phyloP scores from a whole-genome alignment of 1,139 yeast species.

The Suhomyces atakaporum region DNA sequence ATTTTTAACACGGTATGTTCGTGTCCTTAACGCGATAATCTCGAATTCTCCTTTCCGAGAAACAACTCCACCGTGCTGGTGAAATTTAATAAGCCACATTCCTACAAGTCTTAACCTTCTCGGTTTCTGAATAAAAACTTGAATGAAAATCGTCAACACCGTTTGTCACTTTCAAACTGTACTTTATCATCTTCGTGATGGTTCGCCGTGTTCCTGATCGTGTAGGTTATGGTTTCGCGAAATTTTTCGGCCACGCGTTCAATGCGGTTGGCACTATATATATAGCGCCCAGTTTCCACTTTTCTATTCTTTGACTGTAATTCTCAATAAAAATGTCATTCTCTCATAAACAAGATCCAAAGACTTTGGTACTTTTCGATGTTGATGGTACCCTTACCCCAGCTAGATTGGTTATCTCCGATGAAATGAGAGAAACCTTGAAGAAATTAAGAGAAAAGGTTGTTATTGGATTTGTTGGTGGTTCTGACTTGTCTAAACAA shows the following conservation, averaged over 20 bases:
- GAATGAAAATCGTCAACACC: too few species aligned
- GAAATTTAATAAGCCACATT: too few species aligned
- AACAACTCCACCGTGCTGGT: too few species aligned
- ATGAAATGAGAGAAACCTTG: slow-evolving; percentile 75
- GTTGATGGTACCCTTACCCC: slow-evolving; percentile 99
- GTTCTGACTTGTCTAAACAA: slow-evolving; percentile 93
- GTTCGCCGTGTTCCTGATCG: too few species aligned
- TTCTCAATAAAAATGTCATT: slow-evolving; percentile 46
- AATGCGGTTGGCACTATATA: slow-evolving; percentile 10
- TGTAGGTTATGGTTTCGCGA: slow-evolving; percentile 3
- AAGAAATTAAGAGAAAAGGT: slow-evolving; percentile 81
- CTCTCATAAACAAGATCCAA: slow-evolving; percentile 54
- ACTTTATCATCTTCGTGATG: background rate
- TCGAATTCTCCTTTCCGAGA: too few species aligned
- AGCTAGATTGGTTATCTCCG: slow-evolving; percentile 82
- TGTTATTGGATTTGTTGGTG: slow-evolving; percentile 97
- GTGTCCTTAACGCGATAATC: too few species aligned
- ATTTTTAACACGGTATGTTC: too few species aligned
- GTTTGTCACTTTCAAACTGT: background rate
- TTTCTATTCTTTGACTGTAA: slow-evolving; percentile 6
- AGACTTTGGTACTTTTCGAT: slow-evolving; percentile 80
- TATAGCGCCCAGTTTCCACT: slow-evolving; percentile 2
- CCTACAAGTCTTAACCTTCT: too few species aligned
- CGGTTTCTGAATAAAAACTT: too few species aligned
- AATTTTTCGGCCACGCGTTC: slow-evolving; percentile 10